These are phyloP conservation scores for Podochytrium sp. DNA, from an alignment of 192 early-diverging fungal species.

Conservation along the genomic window DNA sequence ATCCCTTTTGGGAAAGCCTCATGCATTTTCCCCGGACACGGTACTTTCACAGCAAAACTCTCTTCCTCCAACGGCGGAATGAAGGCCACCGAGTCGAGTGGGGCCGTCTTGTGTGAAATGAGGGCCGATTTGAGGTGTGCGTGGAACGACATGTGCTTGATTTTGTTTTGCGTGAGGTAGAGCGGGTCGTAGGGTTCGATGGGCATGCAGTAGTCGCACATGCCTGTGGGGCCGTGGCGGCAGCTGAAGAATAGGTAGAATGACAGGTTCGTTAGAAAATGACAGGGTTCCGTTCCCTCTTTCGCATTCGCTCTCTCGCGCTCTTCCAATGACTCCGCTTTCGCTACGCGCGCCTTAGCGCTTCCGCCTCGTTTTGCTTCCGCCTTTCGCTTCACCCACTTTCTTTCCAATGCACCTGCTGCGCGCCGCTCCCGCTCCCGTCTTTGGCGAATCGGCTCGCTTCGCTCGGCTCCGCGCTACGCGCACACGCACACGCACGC, in stretches of 20 bases:
- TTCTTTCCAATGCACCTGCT: too few species aligned
- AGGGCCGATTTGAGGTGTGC: constrained; percentile 81
- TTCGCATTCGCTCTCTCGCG: neutral
- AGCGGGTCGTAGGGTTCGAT: constrained; percentile 87
- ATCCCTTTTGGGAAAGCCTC: constrained; percentile 92
- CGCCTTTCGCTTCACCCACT: too few species aligned
- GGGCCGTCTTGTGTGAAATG: constrained; percentile 64
- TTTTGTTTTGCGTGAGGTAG: constrained; percentile 88
- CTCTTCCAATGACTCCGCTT: neutral
- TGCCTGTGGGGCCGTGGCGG: constrained; percentile 76
- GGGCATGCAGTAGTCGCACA: constrained; percentile 95
- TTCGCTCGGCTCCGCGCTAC: too few species aligned
- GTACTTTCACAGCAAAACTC: constrained; percentile 75
- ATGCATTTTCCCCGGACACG: constrained; percentile 78
- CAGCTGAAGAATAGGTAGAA: constrained; percentile 75
- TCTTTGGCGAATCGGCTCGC: too few species aligned
- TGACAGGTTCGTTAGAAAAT: too few species aligned
- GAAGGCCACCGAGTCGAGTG: constrained; percentile 38
- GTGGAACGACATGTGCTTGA: constrained; percentile 98
- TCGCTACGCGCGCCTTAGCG: neutral
- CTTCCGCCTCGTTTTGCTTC: too few species aligned
- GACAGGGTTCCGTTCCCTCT: neutral
- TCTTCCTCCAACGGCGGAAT: constrained; percentile 87
- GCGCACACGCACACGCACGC: too few species aligned
- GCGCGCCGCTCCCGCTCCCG: too few species aligned